phyloP scores from a whole-genome alignment of 768 basidiomycete genomes.

The Mycena galericulata region DNA sequence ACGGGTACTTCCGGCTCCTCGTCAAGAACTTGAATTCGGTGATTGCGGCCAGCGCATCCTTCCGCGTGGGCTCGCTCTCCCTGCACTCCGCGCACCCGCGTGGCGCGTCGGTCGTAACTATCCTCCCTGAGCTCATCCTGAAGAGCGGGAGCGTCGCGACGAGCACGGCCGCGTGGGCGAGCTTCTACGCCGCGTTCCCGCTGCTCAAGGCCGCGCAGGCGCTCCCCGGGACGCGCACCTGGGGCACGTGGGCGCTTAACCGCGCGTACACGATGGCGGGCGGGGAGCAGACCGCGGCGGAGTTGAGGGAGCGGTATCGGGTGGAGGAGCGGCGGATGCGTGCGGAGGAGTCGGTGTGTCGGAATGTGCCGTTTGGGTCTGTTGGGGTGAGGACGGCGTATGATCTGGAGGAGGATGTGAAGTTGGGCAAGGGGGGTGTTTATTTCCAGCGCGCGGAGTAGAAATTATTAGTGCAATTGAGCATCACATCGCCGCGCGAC shows the following conservation, averaged over 20 bases:
- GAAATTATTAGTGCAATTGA: too few species aligned
- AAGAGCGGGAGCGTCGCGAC: conserved; percentile 27
- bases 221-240: conserved; percentile 23
- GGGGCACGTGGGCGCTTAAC: conserved; percentile 29
- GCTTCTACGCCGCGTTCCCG: conserved; percentile 31
- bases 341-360: conserved; percentile 24
- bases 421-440: conserved; percentile 27
- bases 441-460: conserved; percentile 6
- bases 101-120: conserved; percentile 40
- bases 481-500: too few species aligned
- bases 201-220: conserved; percentile 30
- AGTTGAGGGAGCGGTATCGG: conserved; percentile 29
- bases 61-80: conserved; percentile 52
- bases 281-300: conserved; percentile 23
- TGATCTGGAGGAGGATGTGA: conserved; percentile 30
- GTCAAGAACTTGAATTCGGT: conserved; percentile 49
- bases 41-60: conserved; percentile 44
- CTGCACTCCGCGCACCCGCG: conserved; percentile 53
- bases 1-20: conserved; percentile 47
- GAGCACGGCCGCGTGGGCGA: conserved; percentile 27
- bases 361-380: conserved; percentile 31
- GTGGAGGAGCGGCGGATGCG: conserved; percentile 29
- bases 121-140: conserved; percentile 26
- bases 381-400: conserved; percentile 28
- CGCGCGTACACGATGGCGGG: conserved; percentile 27